Evolutionary conservation across 305 asterid genomes (phyloP).

Genomic region (Petunia hybrid): DNA sequence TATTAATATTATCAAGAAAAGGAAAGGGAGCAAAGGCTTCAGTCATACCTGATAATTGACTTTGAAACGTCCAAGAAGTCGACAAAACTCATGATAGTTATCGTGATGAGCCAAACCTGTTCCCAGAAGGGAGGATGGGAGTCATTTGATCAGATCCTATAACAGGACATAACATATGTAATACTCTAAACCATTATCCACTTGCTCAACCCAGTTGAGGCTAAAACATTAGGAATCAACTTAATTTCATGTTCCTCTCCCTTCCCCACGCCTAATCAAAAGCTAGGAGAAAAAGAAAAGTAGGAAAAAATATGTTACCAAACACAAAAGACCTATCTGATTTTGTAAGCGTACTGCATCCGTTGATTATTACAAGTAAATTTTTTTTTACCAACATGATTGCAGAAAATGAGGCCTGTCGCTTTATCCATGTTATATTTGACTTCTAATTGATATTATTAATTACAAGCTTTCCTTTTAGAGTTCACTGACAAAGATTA

Average conservation of each 20-base stretch:
- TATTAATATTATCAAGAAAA: conserved; percentile 14
- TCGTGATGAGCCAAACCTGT: conserved; percentile 97
- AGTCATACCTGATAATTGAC: conserved; percentile 85
- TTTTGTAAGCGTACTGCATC: not conserved
- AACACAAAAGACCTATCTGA: not conserved
- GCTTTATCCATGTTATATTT: not conserved
- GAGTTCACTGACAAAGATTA: not conserved
- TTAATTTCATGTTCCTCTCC: conserved; percentile 6
- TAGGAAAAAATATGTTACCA: not conserved
- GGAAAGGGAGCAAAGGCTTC: not conserved
- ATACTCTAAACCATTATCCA: not conserved
- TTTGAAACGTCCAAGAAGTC: conserved; percentile 99
- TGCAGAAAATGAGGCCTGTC: not conserved
- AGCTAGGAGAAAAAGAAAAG: not conserved
- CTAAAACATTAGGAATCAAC: not conserved
- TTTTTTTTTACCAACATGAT: not conserved
- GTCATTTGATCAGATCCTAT: not conserved
- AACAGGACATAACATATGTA: conserved; percentile 14
- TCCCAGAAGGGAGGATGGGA: not conserved
- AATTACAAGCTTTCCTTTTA: not conserved
- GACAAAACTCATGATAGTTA: conserved; percentile 99
- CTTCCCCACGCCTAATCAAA: not conserved
- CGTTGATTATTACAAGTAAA: not conserved
- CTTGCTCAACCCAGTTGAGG: not conserved
- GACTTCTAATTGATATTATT: not conserved